Conservation (phyloP, 441 rosid genomes). For the Erodium trifolium region DNA sequence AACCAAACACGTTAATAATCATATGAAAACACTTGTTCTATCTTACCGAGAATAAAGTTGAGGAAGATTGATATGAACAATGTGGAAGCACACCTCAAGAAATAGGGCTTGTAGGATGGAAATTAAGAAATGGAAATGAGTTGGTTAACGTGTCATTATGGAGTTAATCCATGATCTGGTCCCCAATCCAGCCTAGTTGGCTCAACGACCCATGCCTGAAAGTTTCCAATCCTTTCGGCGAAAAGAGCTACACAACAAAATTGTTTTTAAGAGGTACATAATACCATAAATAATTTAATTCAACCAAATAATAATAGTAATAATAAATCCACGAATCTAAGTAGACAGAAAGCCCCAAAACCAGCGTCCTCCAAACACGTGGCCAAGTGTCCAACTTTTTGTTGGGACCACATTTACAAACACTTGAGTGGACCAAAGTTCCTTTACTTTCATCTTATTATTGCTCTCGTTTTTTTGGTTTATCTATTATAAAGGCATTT, state of each 20-base stretch:
- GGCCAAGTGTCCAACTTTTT: not conserved
- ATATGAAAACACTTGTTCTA: not conserved
- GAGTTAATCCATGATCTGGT: not conserved
- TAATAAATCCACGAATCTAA: not conserved
- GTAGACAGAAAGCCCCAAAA: conserved; percentile 2
- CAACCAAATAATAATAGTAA: not conserved
- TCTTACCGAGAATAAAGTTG: not conserved
- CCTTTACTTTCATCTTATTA: no score
- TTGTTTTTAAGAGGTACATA: not conserved
- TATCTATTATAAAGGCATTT: no score
- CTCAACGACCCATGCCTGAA: not conserved
- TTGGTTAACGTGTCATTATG: conserved; percentile 1
- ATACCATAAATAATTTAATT: no score
- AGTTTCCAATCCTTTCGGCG: conserved; percentile 25
- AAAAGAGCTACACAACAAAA: conserved; percentile 7
- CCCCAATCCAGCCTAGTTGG: conserved; percentile 3
- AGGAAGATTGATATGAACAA: not conserved
- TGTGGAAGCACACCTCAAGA: not conserved
- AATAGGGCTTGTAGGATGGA: not conserved
- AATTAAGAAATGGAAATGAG: not conserved
- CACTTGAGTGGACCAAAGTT: not conserved
- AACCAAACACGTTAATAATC: not conserved
- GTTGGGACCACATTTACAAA: not conserved
- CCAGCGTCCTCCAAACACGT: conserved; percentile 3
- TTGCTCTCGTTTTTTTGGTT: not conserved